Evolutionary conservation across 1,139 yeast species (phyloP), one percentile per base, ranked within the genome.

Genomic region (Pichiaceae sp.): DNA sequence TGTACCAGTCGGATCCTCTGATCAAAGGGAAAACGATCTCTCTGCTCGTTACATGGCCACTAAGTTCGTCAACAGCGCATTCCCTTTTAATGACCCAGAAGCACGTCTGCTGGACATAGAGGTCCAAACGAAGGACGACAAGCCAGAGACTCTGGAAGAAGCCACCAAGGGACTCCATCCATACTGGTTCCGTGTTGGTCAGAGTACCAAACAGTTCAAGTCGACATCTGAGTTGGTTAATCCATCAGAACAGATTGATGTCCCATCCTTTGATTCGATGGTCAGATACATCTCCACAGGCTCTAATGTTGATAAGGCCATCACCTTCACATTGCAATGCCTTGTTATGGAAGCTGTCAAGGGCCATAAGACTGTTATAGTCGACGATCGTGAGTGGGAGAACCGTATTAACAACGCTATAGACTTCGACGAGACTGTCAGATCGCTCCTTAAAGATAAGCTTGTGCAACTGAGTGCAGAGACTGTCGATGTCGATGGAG

Each of bases 111-210:
- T 85, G 29, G 80, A 91, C 51, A 56, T 87, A 16, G 56, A 81
- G 36, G 96, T 7, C 59, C 85, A 9, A 60, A 74, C 15, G 51
- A 39, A 65, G 20, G 59, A 57, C 3, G 82, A 81, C 46, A 66
- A 83, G 37, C 68, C 85, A 1, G 95, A 86, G 46, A 50, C 56
- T 1, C 63, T 78, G 12, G 95, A 87, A 50, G 96, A 87, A 55
- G 81, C 96, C 0, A 58, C 59, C n/a, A 75, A 75, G 42, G 97
- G 97, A 0, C 63, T 91, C 21, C 78, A 85, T 52, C 96, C 96
- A 0, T 74, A 83, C 50, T 72, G 80, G 75, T 78, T 72, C 51
- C 64, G 62, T 36, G 56, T 66, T 7, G 52, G 66, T 33, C 72
- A 66, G 46, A 63, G 75, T 0, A 57, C 72, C 4, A 36, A 30